A percentile compares a stretch with the other conserved stretches of the same genome.
Evolutionary conservation across 495 filamentous ascomycete genomes (phyloP).

Genomic region (Bacidia gigantensis): DNA sequence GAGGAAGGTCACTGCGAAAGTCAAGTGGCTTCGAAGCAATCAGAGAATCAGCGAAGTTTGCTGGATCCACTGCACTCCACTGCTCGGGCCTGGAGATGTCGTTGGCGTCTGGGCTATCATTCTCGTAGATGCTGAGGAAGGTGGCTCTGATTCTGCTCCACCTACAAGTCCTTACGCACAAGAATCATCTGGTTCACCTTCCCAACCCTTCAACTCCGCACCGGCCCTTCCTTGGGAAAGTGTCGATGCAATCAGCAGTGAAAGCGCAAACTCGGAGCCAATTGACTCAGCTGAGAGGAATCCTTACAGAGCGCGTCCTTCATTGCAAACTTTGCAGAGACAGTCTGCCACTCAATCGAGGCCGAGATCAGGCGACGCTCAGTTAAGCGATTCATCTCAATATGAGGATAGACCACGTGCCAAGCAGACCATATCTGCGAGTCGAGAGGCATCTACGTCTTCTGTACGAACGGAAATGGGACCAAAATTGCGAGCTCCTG

Average conservation of each 20-base stretch:
- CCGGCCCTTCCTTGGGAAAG: neutral
- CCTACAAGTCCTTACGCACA: neutral
- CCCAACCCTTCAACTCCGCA: neutral
- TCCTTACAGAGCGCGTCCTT: no score
- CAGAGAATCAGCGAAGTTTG: constrained; percentile 33
- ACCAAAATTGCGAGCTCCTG: neutral
- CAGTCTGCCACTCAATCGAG: neutral
- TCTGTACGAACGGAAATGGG: neutral
- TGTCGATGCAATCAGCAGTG: neutral
- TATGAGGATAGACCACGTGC: neutral
- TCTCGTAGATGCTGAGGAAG: constrained; percentile 36
- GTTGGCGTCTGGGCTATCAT: constrained; percentile 53
- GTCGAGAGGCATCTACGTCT: neutral
- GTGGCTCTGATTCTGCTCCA: neutral
- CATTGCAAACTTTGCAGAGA: no score
- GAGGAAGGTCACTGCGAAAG: constrained; percentile 49
- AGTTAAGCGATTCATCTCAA: neutral
- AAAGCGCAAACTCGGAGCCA: neutral
- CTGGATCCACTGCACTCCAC: constrained; percentile 49
- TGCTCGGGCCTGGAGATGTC: constrained; percentile 41
- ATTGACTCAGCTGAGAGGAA: neutral
- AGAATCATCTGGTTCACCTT: neutral
- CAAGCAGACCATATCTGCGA: neutral
- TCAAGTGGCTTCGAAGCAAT: constrained; percentile 40
- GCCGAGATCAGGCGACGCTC: neutral